Conservation (phyloP, 257 asterid genomes). For the Scutellaria galericulata region DNA sequence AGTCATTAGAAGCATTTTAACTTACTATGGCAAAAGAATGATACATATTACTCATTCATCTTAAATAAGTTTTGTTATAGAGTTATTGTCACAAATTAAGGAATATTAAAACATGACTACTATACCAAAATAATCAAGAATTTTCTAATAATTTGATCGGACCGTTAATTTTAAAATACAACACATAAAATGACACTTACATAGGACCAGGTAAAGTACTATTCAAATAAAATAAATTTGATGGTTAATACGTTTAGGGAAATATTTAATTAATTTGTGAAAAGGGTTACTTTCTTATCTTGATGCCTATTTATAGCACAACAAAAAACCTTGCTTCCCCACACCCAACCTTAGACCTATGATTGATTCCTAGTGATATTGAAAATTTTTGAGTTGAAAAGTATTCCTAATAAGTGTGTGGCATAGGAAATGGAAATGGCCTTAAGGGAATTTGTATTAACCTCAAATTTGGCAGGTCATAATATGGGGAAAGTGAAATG, state of each 20-base stretch:
- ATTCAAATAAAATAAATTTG: neutral
- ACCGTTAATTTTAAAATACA: too few relatives aligned
- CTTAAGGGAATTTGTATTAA: neutral
- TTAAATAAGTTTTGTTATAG: too few relatives aligned
- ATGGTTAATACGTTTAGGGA: neutral
- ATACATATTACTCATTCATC: too few relatives aligned
- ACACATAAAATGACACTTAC: too few relatives aligned
- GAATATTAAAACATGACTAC: too few relatives aligned
- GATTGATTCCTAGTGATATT: slow-evolving; percentile 38
- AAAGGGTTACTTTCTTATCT: neutral
- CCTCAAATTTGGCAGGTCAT: slow-evolving; percentile 32
- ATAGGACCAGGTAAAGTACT: neutral
- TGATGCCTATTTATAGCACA: slow-evolving; percentile 17
- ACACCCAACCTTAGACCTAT: slow-evolving; percentile 30
- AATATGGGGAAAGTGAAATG: slow-evolving; percentile 4
- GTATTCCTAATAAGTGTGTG: slow-evolving; percentile 1
- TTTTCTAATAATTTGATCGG: too few relatives aligned
- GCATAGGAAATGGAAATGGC: slow-evolving; percentile 27
- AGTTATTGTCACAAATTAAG: too few relatives aligned
- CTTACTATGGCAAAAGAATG: too few relatives aligned
- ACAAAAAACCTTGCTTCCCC: slow-evolving; percentile 27
- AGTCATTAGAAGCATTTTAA: too few relatives aligned
- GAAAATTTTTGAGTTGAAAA: slow-evolving; percentile 28
- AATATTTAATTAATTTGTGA: neutral
- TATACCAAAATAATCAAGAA: too few relatives aligned